Base-by-base conservation (phyloP, 257 asterid genomes). In the Plantago elongata region DNA sequence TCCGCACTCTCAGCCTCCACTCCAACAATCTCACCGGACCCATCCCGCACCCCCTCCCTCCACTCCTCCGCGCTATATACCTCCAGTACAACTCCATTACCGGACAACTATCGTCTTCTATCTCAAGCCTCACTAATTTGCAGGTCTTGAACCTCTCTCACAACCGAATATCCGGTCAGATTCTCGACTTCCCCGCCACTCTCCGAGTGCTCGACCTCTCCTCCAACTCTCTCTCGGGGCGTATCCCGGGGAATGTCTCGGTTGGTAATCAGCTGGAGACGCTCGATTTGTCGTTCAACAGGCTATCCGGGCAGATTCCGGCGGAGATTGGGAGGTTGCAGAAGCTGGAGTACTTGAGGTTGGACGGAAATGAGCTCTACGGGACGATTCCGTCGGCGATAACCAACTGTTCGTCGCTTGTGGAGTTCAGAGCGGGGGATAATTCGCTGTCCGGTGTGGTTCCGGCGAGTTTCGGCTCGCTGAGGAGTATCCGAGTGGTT, bases 341-440 rank as follows among this genome's bases (percentile, higher is more conserved):
- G 74, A 69, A 64, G 69, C 63, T 89, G 62, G 69, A 71, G 74
- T 76, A 79, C 61, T 37, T 89, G 44, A 77, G 85, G 88, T 78
- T 89, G 13, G 97, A 89, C 68, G 74, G 72, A 0, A 89, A 89
- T 45, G 18, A 50, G 7, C 78, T 89, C 13, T 68, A 66, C 49
- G 93, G 97, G 3, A 89, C 97, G 2, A 75, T 89, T 55, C 90
- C 95, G 3, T 86, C 97, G 8, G 89, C 95, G 42, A 65, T 89
- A 7, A 76, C 89, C 5, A 89, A 86, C 81, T 89, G 95, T 51
- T 77, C 90, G 38, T 69, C 90, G 54, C 78, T 89, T 29, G 62
- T 89, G 52, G 88, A 84, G 51, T 17, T 89, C 74, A 82, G 89
- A 54, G 90, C 87, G 66, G 95, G 83, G 27, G 72, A 66, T 30